Base-by-base conservation (phyloP, 1,139 yeast species). In the Pichia sp. region DNA sequence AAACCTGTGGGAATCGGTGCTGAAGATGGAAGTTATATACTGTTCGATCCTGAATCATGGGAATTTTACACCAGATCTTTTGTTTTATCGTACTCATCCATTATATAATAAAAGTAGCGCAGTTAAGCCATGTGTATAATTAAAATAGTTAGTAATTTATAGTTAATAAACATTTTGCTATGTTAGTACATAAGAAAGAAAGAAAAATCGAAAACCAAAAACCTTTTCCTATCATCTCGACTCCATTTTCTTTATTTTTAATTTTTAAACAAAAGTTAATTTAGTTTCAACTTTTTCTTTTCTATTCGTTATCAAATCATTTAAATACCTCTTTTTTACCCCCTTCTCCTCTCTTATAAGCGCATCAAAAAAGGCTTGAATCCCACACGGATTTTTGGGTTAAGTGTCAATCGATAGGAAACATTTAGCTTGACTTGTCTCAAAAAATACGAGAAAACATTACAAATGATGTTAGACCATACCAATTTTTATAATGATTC, bases 1-100 rank as follows among this genome's bases (percentile, higher is more conserved):
- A 80, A 88, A 18, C 85, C 84, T 60, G 90, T 89, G 52, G 81
- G 89, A 33, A 86, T 84, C 50, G 87, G 87, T 58, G 90, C 93
- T 48, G 99, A 95, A 70, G 81, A 93, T 58, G 98, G 99, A 2
- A 85, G 91, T n/a, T 95, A 93, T 67, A 85, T 91, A 46, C 93
- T 95, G 68, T 95, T 95, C 67, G 99, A 95, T 65, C 98, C 98
- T 6, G 89, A 85, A 60, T 81, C 87, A 56, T 95, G 99, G 99
- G 96, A 89, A 63, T 88, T 89, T 70, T 90, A 93, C 60, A 90
- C 87, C 64, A 84, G 86, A 70, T 91, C 85, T 66, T 84, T 86
- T 70, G 81, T 84, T 41, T 75, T 86, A 62, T 83, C 82, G 64
- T 86, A 86, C 68, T 75, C 73, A 56, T 74, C 80, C 33, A 75